phyloP scores from a whole-genome alignment of 257 asterid genomes.

The Solanum clarkiae region DNA sequence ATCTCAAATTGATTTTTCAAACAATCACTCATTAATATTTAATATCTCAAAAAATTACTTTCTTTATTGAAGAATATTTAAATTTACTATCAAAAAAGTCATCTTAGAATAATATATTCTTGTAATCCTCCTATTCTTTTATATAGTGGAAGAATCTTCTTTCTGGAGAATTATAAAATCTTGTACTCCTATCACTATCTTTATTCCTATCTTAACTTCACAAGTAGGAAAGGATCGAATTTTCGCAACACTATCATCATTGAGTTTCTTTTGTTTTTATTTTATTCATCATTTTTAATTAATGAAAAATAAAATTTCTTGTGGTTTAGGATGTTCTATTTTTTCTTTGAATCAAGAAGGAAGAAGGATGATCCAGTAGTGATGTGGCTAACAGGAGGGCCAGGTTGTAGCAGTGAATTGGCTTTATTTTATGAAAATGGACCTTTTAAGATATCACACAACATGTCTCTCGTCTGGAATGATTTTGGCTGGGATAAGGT shows the following conservation, averaged over 20 bases:
- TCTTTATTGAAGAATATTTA: too few species aligned
- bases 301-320: background rate
- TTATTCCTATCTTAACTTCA: too few species aligned
- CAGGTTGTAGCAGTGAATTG: conserved; percentile 54
- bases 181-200: too few species aligned
- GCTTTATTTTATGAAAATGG: conserved; percentile 53
- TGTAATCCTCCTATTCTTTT: too few species aligned
- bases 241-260: background rate
- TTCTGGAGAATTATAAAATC: too few species aligned
- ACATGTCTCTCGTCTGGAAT: conserved; percentile 36
- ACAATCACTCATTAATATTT: background rate
- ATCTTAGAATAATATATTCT: too few species aligned
- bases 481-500: conserved; percentile 60
- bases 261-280: background rate
- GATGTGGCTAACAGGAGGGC: conserved; percentile 57
- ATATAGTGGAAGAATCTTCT: too few species aligned
- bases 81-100: too few species aligned
- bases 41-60: too few species aligned
- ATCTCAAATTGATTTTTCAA: background rate
- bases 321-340: conserved; percentile 7
- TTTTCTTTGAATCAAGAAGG: conserved; percentile 40
- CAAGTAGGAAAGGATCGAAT: too few species aligned
- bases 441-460: conserved; percentile 28
- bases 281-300: background rate
- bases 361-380: conserved; percentile 36